Percentiles rank a stretch among this genome's conserved stretches.
These are phyloP conservation scores for Ganoderma meredithae DNA, from an alignment of 1,284 basidiomycete species.

Conservation along the genomic window DNA sequence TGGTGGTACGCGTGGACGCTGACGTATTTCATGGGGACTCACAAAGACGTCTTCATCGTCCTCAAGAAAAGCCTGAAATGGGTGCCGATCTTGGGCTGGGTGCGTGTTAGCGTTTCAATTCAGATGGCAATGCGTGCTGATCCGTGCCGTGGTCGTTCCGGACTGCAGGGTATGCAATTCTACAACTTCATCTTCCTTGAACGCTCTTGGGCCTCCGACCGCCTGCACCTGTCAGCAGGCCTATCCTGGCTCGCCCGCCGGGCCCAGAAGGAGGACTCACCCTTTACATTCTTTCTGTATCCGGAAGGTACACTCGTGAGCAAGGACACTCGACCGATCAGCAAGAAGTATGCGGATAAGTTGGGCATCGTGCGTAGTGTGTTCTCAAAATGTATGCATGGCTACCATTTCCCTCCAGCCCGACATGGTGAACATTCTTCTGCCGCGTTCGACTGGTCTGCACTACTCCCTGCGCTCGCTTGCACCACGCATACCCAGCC, in stretches of 20 bases:
- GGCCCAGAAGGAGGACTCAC: conserved; percentile 69
- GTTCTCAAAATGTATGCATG: background rate
- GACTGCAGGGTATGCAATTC: conserved; percentile 85
- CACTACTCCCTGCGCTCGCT: conserved; percentile 87
- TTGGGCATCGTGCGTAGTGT: conserved; percentile 67
- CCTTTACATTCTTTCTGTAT: conserved; percentile 87
- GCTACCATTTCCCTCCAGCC: conserved; percentile 51
- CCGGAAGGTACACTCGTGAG: conserved; percentile 94
- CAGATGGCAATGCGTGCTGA: background rate
- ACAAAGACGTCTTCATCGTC: conserved; percentile 85
- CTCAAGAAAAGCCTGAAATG: conserved; percentile 91
- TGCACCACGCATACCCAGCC: conserved; percentile 75
- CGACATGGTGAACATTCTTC: conserved; percentile 81
- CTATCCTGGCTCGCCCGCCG: conserved; percentile 65
- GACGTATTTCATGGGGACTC: conserved; percentile 77
- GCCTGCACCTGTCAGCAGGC: conserved; percentile 63
- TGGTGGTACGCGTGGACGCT: conserved; percentile 95
- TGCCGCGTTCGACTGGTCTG: conserved; percentile 92
- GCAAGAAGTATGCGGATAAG: conserved; percentile 86
- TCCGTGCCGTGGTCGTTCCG: conserved; percentile 5
- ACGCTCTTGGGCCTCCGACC: conserved; percentile 88
- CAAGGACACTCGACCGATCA: conserved; percentile 82
- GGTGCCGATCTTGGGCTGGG: conserved; percentile 90
- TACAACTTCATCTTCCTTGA: conserved; percentile 91
- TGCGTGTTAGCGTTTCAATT: conserved; percentile 46